Evolutionary conservation across 108 stramenopile genomes (phyloP).

Genomic region (Nitzschia inconspicua): DNA sequence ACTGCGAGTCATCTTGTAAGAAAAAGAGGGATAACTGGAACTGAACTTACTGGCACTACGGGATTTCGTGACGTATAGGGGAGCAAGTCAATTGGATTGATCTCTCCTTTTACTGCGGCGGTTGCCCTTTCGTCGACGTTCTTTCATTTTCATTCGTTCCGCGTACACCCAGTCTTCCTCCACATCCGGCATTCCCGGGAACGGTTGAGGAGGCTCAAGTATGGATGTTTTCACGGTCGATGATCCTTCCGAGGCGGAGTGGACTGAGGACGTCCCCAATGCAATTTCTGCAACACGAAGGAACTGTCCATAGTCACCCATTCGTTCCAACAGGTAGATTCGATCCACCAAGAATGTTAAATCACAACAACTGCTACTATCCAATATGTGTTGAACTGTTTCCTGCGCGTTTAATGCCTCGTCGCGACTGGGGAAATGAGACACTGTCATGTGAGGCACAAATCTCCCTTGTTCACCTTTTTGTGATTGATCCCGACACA

Average conservation of each 20-base stretch:
- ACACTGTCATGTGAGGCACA: slow-evolving; percentile 76
- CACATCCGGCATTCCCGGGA: slow-evolving; percentile 60
- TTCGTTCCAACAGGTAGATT: slow-evolving; percentile 61
- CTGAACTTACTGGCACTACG: too few species aligned
- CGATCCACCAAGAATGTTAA: slow-evolving; percentile 48
- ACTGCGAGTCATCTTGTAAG: too few species aligned
- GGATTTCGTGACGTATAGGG: too few species aligned
- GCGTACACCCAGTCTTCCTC: slow-evolving; percentile 75
- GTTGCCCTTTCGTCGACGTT: slow-evolving; percentile 18
- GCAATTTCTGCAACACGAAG: slow-evolving; percentile 49
- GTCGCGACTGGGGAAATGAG: slow-evolving; percentile 53
- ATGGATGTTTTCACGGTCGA: not conserved
- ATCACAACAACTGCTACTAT: slow-evolving; percentile 8
- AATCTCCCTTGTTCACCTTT: slow-evolving; percentile 36
- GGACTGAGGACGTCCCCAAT: not conserved
- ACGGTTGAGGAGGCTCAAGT: slow-evolving; percentile 39
- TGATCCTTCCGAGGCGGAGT: too few species aligned
- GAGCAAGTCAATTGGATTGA: too few species aligned
- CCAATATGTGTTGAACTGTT: slow-evolving; percentile 41
- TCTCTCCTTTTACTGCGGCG: not conserved
- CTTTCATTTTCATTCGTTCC: slow-evolving; percentile 67
- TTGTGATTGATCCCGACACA: slow-evolving; percentile 46
- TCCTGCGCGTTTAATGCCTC: slow-evolving; percentile 53
- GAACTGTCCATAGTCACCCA: slow-evolving; percentile 77
- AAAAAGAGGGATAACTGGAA: too few species aligned